These are phyloP conservation scores for Aurantiochytrium sp. DNA, from an alignment of 108 stramenopile species.

Conservation along the genomic window DNA sequence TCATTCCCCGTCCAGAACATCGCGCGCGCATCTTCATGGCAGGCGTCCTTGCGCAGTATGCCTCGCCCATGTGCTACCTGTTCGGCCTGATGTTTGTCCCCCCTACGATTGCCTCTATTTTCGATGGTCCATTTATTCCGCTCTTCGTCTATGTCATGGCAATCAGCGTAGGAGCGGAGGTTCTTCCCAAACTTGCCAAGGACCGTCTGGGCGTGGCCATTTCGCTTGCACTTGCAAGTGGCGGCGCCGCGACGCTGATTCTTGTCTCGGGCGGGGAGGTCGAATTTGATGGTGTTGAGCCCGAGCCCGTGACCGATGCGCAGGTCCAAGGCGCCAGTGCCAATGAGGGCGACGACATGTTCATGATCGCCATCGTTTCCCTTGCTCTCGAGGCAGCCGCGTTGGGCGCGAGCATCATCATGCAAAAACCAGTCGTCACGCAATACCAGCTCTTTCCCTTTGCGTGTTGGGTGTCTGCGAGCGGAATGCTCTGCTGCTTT, in stretches of 20 bases:
- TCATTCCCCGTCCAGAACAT: neutral
- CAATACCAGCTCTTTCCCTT: slow-evolving; percentile 1
- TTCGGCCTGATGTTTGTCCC: neutral
- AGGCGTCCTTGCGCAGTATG: neutral
- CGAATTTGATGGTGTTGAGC: neutral
- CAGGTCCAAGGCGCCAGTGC: too few relatives aligned
- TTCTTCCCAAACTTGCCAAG: neutral
- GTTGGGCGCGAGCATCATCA: neutral
- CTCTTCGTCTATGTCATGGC: neutral
- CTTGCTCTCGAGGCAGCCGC: neutral
- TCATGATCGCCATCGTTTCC: neutral
- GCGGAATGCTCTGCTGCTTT: neutral
- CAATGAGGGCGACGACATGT: neutral
- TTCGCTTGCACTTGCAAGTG: neutral
- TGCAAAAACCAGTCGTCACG: neutral
- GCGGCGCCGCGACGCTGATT: neutral
- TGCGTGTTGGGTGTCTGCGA: neutral
- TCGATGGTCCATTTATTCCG: slow-evolving; percentile 1
- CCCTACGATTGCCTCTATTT: neutral
- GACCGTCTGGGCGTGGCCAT: neutral
- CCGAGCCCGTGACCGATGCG: neutral
- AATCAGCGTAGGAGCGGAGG: neutral
- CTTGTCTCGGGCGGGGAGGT: neutral
- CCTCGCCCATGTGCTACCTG: neutral
- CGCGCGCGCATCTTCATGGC: neutral